phyloP scores from a whole-genome alignment of 2,329 filamentous ascomycete genomes.

The Pseudodiploospora longispora region DNA sequence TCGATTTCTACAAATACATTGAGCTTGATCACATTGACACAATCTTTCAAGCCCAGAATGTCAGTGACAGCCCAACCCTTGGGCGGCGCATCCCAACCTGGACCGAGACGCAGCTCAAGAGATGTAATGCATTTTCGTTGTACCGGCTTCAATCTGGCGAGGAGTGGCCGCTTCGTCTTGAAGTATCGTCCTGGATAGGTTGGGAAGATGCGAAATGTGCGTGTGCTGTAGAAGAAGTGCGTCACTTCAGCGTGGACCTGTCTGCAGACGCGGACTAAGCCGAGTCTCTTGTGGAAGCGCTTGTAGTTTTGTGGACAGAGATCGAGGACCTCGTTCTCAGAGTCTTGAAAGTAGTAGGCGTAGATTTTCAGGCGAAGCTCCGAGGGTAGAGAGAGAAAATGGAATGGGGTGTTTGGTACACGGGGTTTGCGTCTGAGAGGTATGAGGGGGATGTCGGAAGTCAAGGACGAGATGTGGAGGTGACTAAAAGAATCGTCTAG shows the following conservation, averaged over 20 bases:
- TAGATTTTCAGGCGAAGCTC: constrained; percentile 67
- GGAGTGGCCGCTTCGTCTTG: constrained; percentile 64
- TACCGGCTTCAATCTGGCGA: constrained; percentile 54
- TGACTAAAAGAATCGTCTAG: constrained; percentile 32
- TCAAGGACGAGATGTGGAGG: constrained; percentile 35
- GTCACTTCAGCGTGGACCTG: constrained; percentile 56
- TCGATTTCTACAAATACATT: constrained; percentile 66
- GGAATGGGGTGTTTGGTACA: constrained; percentile 41
- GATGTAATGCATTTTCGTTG: constrained; percentile 54
- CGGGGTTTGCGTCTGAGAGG: constrained; percentile 23
- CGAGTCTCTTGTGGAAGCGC: constrained; percentile 50
- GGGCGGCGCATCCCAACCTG: constrained; percentile 64
- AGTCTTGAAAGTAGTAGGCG: constrained; percentile 48
- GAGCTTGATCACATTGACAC: constrained; percentile 48
- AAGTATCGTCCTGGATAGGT: constrained; percentile 57
- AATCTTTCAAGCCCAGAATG: constrained; percentile 55
- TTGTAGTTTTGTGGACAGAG: constrained; percentile 60
- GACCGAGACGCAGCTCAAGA: constrained; percentile 63
- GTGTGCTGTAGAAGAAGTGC: constrained; percentile 56
- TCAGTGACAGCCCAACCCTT: constrained; percentile 61
- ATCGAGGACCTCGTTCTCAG: constrained; percentile 50
- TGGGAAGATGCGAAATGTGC: constrained; percentile 59
- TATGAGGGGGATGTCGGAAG: constrained; percentile 29
- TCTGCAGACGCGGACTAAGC: constrained; percentile 52
- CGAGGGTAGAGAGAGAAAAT: constrained; percentile 58